A percentile compares a stretch with the other conserved stretches of the same genome.
These are phyloP conservation scores for Calendula officinalis DNA, from an alignment of 129 eudicot genomes.

Conservation along the genomic window DNA sequence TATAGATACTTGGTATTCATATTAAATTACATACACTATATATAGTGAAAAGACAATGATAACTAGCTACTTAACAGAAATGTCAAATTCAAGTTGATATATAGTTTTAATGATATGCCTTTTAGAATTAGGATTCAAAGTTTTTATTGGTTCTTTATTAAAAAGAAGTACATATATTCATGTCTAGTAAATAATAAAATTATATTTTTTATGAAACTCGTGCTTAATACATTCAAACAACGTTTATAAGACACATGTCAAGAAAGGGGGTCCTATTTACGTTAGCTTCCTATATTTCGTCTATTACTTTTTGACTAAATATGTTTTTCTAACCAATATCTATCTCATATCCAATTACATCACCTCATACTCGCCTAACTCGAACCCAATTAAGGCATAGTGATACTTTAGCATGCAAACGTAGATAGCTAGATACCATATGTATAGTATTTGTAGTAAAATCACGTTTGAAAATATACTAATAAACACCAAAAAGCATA, in stretches of 20 bases:
- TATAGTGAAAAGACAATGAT: too few species aligned
- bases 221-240: neutral
- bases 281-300: neutral
- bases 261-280: neutral
- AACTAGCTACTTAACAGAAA: too few species aligned
- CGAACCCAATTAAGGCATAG: neutral
- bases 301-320: neutral
- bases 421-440: conserved; percentile 3
- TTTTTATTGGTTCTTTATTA: too few species aligned
- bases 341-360: conserved; percentile 8
- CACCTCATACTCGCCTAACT: conserved; percentile 26
- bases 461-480: conserved; percentile 19
- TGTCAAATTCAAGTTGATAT: too few species aligned
- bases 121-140: too few species aligned
- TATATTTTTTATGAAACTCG: too few species aligned
- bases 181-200: too few species aligned
- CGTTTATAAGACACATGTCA: neutral
- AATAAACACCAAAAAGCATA: conserved; percentile 3
- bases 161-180: too few species aligned
- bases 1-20: too few species aligned
- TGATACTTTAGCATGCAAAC: conserved; percentile 18
- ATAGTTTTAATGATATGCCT: too few species aligned
- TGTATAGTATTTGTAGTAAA: neutral
- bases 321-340: neutral
- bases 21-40: too few species aligned